Evolutionary conservation across 2,329 filamentous ascomycete species (phyloP).

Genomic region (Nigrospora sphaerica): DNA sequence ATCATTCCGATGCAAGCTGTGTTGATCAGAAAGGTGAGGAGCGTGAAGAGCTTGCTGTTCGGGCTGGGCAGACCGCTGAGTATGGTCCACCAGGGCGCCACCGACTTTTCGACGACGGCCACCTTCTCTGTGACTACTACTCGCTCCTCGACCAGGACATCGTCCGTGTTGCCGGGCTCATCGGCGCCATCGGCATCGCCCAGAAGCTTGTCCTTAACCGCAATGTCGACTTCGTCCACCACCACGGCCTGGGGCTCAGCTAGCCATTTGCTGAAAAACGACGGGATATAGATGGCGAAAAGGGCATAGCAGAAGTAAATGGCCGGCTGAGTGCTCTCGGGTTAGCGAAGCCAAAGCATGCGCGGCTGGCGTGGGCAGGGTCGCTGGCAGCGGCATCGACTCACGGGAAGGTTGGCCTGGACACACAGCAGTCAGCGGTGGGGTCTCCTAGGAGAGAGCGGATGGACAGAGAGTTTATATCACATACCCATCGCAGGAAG

Average conservation of each 20-base stretch:
- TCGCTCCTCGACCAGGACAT: conserved; percentile 35
- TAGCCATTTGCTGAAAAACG: conserved; percentile 53
- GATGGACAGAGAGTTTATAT: not conserved
- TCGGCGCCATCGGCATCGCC: conserved; percentile 28
- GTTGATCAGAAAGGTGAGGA: conserved; percentile 67
- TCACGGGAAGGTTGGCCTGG: conserved; percentile 21
- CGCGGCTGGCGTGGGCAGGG: not conserved
- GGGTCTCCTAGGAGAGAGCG: not conserved
- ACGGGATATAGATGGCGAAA: conserved; percentile 58
- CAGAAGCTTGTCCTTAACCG: conserved; percentile 37
- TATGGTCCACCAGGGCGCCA: conserved; percentile 56
- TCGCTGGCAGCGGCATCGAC: not conserved
- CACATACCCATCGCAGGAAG: conserved; percentile 8
- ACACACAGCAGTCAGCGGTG: not conserved
- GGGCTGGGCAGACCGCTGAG: conserved; percentile 71
- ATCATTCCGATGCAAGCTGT: conserved; percentile 59
- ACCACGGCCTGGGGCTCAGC: conserved; percentile 50
- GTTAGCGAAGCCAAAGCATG: not conserved
- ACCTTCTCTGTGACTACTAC: conserved; percentile 59
- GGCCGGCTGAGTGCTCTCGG: conserved; percentile 12
- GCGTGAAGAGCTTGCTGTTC: conserved; percentile 57
- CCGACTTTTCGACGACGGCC: conserved; percentile 47
- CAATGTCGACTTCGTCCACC: conserved; percentile 53
- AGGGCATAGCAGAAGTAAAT: conserved; percentile 45
- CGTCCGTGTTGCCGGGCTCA: conserved; percentile 6